Percentiles rank a stretch among this genome's conserved stretches.
Evolutionary conservation across 1,284 basidiomycete species (phyloP).

Genomic region (Cutaneotrichosporon sp.): DNA sequence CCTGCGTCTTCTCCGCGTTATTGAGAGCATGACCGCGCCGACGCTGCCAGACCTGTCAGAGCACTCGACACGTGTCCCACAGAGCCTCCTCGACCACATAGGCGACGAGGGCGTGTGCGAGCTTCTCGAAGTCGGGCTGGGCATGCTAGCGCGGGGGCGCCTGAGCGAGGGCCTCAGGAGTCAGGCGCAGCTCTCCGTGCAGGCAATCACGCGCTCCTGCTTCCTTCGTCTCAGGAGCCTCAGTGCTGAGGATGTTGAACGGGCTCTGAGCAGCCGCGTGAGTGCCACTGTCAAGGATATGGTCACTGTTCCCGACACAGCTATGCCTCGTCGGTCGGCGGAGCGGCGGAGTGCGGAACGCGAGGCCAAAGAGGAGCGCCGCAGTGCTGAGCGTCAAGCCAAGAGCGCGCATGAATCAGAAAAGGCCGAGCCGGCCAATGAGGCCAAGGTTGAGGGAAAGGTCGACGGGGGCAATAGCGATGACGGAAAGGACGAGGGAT

Average conservation of each 20-base stretch:
- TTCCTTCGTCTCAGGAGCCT: conserved; percentile 69
- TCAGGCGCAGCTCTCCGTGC: conserved; percentile 93
- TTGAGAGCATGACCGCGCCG: conserved; percentile 74
- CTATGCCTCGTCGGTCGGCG: background rate
- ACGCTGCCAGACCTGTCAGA: conserved; percentile 24
- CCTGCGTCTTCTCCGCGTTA: conserved; percentile 83
- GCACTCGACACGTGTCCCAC: conserved; percentile 10
- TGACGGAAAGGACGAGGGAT: background rate
- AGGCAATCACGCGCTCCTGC: conserved; percentile 73
- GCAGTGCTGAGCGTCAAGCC: background rate
- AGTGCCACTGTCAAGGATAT: conserved; percentile 24
- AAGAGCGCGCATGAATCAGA: background rate
- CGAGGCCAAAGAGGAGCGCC: background rate
- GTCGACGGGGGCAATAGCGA: conserved; percentile 4
- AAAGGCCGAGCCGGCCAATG: conserved; percentile 12
- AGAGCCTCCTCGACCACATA: conserved; percentile 53
- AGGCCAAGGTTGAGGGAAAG: background rate
- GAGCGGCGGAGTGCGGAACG: background rate
- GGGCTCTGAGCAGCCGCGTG: conserved; percentile 23
- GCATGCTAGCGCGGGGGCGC: conserved; percentile 94
- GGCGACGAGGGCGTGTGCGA: conserved; percentile 95
- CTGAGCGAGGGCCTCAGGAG: conserved; percentile 68
- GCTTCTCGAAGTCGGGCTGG: conserved; percentile 95
- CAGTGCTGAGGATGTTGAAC: conserved; percentile 41
- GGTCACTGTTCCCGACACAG: conserved; percentile 10